Percentiles rank a stretch among this genome's conserved stretches.
phyloP scores from a whole-genome alignment of 2,329 filamentous ascomycete species.

The Calonectria henricotiae region DNA sequence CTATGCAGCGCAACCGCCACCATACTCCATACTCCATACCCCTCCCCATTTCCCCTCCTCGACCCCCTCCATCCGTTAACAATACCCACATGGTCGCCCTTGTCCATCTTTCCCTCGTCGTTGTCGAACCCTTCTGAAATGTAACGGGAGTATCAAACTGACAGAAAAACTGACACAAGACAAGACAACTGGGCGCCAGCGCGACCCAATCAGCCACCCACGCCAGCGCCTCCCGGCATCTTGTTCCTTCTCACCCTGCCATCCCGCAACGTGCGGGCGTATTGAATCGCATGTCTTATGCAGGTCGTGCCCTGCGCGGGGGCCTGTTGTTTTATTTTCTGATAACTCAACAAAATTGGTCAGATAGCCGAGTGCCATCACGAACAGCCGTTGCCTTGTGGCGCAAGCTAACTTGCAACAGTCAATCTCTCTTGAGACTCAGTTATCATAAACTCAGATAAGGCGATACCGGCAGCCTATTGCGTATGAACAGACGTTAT shows the following conservation, averaged over 20 bases:
- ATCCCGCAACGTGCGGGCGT: constrained; percentile 48
- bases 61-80: constrained; percentile 8
- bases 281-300: constrained; percentile 39
- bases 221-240: constrained; percentile 29
- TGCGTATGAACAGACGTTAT: constrained; percentile 22
- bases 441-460: constrained; percentile 32
- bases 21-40: constrained; percentile 7
- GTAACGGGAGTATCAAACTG: constrained; percentile 28
- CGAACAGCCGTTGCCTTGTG: constrained; percentile 44
- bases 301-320: constrained; percentile 26
- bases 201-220: constrained; percentile 30
- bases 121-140: constrained; percentile 25
- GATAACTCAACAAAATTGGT: constrained; percentile 40
- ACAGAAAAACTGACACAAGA: constrained; percentile 9
- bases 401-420: constrained; percentile 37
- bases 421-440: constrained; percentile 30
- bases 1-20: constrained; percentile 35
- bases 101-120: constrained; percentile 13
- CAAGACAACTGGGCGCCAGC: constrained; percentile 9
- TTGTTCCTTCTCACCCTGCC: constrained; percentile 40
- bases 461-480: constrained; percentile 17
- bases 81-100: constrained; percentile 2
- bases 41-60: constrained; percentile 10
- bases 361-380: constrained; percentile 33
- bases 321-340: constrained; percentile 34